phyloP scores from a whole-genome alignment of 1,139 yeast genomes.

The Taphrina betulina region DNA sequence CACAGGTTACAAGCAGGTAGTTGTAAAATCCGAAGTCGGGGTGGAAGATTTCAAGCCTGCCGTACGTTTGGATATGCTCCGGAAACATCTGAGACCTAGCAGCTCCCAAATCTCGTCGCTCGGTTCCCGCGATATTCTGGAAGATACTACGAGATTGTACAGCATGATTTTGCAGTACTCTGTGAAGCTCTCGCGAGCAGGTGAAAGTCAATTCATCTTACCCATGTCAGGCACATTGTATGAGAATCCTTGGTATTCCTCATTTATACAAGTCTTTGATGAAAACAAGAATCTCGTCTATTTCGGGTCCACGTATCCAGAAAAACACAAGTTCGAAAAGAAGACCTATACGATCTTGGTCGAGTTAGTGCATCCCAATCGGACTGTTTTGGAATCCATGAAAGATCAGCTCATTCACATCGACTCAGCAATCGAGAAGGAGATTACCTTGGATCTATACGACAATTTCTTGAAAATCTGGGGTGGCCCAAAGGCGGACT shows the following conservation, averaged over 20 bases:
- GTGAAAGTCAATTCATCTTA: conserved; percentile 26
- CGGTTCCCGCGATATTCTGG: conserved; percentile 35
- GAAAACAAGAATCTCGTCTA: conserved; percentile 33
- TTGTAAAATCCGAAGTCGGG: conserved; percentile 19
- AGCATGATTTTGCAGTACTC: conserved; percentile 32
- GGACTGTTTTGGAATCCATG: conserved; percentile 25
- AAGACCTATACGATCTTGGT: conserved; percentile 28
- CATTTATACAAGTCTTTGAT: conserved; percentile 32
- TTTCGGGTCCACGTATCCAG: conserved; percentile 32
- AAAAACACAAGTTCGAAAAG: conserved; percentile 30
- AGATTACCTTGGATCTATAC: conserved; percentile 32
- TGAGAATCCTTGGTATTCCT: conserved; percentile 34
- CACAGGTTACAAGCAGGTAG: conserved; percentile 29
- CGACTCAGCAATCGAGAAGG: conserved; percentile 30
- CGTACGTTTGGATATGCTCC: conserved; percentile 26
- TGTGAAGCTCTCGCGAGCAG: conserved; percentile 22
- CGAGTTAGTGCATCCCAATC: conserved; percentile 30
- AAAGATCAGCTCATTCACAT: conserved; percentile 28
- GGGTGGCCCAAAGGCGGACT: conserved; percentile 27
- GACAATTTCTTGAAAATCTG: conserved; percentile 31
- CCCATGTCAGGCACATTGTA: conserved; percentile 33
- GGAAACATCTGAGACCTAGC: conserved; percentile 32
- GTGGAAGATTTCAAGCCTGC: conserved; percentile 33
- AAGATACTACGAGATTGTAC: conserved; percentile 32
- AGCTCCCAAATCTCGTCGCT: conserved; percentile 26